A percentile compares a stretch with the other conserved stretches of the same genome.
Conservation (phyloP, 345 rosid species). For the Jatropha curcas region DNA sequence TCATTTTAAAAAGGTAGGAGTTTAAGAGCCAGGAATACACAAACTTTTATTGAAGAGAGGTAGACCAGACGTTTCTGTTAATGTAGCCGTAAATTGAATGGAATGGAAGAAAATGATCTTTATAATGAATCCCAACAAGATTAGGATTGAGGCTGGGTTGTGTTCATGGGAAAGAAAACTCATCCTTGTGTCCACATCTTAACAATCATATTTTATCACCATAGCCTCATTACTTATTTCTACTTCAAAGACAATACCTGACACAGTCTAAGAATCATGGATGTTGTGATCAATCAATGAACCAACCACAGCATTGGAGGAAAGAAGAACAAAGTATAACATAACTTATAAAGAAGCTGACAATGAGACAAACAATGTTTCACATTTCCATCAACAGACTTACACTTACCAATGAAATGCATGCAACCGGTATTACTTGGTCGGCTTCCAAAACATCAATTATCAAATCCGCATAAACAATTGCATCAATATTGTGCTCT, state of each 20-base stretch:
- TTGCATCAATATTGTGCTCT: constrained; percentile 64
- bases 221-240: not conserved
- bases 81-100: not conserved
- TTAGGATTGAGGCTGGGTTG: not conserved
- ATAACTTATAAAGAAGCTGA: not conserved
- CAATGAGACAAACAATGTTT: not conserved
- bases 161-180: not conserved
- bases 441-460: constrained; percentile 68
- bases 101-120: not conserved
- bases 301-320: not conserved
- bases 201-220: not conserved
- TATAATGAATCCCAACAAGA: not conserved
- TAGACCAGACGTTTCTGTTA: not conserved
- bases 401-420: constrained; percentile 91
- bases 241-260: not conserved
- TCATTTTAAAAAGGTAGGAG: not conserved
- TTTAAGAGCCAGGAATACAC: not conserved
- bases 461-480: constrained; percentile 65
- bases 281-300: not conserved
- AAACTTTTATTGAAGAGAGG: not conserved
- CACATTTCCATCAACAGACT: constrained; percentile 25
- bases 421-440: constrained; percentile 81
- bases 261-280: not conserved
- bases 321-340: not conserved
- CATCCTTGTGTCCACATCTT: not conserved